Evolutionary conservation across 306 rosid species (phyloP), one percentile per base, ranked within the genome.

Genomic region (Begonia peltatifolia): DNA sequence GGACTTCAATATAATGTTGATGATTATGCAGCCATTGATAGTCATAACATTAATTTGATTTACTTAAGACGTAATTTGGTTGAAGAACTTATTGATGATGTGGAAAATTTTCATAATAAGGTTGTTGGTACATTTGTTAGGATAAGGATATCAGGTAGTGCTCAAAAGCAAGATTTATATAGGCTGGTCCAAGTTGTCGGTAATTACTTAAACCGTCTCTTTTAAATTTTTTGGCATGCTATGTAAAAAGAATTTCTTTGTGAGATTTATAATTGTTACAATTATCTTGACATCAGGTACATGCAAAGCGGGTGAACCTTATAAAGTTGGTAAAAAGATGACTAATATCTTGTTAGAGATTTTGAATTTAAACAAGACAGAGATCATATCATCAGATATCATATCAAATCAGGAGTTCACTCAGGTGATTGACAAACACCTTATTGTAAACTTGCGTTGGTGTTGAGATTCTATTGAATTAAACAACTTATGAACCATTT

Each of bases 361-460:
- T 60, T 81, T 92, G 77, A 92, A 92, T 74, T 81, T 92, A 73
- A 83, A 83, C 87, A 92, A 92, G 87, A 87, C 81, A 62, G 99
- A 92, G 85, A 74, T 83, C 58, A 70, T 92, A 58, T 75, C 99
- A 12, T 75, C 76, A 62, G 99, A 87, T 76, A 83, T 92, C 44
- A 92, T 92, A 81, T 92, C 99, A 58, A 92, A 92, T 73, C 99
- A 92, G 77, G 99, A 92, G 69, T 92, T 92, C 69, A 81, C 96
- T 11, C 96, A 92, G 99, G 99, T 44, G 48, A n/a, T 30, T 30
- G 38, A 30, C 38, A 30, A 30, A 30, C 38, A 30, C 38, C 38
- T 30, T 30, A 30, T 30, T 30, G 38, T 30, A 30, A 30, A 30
- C 38, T 30, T 30, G 38, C 9, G 38, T 5, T 30, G 38, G 38